These are phyloP conservation scores for Cladosporium sp. DNA, from an alignment of 2,329 filamentous ascomycete species.

Conservation along the genomic window DNA sequence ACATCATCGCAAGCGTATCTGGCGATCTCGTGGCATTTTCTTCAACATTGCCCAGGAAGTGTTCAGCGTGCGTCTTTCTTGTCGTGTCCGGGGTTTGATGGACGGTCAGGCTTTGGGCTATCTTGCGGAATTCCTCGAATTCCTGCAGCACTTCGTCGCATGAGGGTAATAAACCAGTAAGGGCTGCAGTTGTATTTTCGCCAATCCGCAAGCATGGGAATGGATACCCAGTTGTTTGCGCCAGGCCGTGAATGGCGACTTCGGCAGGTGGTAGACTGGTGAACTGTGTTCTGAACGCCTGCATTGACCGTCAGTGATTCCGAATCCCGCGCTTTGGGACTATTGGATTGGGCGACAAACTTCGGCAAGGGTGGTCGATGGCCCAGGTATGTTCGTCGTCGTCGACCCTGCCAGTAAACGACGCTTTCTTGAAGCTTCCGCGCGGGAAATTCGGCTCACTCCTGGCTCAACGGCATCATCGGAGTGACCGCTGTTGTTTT, in stretches of 20 bases:
- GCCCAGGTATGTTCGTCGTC: too few species aligned
- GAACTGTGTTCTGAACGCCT: background rate
- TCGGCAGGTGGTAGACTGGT: background rate
- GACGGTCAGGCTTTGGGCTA: conserved; percentile 28
- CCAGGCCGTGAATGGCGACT: background rate
- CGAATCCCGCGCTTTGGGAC: background rate
- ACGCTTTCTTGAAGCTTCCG: too few species aligned
- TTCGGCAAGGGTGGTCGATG: too few species aligned
- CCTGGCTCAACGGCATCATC: too few species aligned
- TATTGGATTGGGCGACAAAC: too few species aligned
- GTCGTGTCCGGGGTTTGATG: conserved; percentile 40
- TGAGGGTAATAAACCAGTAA: conserved; percentile 27
- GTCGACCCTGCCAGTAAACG: too few species aligned
- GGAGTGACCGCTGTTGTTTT: conserved; percentile 2
- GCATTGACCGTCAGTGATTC: background rate
- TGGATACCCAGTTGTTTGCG: conserved; percentile 26
- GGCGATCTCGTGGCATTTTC: conserved; percentile 40
- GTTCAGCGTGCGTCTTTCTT: conserved; percentile 38
- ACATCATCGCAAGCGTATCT: conserved; percentile 44
- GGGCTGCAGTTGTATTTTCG: conserved; percentile 14
- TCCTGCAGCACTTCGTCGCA: conserved; percentile 35
- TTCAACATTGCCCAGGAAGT: conserved; percentile 37
- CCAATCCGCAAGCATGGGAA: conserved; percentile 39
- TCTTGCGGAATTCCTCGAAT: conserved; percentile 33
- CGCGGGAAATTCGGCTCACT: too few species aligned